A percentile compares a stretch with the other conserved stretches of the same genome.
Evolutionary conservation across 2,329 filamentous ascomycete species (phyloP).

Genomic region (Paecilomyces niveus): DNA sequence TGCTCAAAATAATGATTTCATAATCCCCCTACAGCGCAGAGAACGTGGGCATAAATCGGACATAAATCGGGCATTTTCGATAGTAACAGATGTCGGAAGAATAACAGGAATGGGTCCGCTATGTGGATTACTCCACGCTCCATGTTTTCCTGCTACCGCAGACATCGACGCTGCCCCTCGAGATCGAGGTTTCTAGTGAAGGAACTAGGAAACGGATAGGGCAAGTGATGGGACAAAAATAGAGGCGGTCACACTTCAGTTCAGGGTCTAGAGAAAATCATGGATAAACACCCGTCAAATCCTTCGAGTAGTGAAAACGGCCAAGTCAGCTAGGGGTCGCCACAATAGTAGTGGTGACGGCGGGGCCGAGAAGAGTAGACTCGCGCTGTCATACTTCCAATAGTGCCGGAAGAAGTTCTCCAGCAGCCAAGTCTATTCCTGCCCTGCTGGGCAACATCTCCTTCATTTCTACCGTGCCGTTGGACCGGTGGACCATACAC

Average conservation of each 20-base stretch:
- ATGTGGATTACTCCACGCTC: background rate
- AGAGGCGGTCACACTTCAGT: background rate
- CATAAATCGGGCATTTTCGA: background rate
- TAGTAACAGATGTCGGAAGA: background rate
- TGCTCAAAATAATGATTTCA: no score
- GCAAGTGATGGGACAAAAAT: background rate
- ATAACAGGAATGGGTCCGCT: background rate
- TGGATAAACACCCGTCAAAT: no score
- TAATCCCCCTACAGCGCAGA: background rate
- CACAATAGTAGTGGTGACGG: no score
- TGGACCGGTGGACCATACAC: background rate
- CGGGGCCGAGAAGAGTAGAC: no score
- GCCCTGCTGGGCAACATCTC: background rate
- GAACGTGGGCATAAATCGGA: background rate
- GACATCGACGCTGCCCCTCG: background rate
- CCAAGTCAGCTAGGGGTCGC: background rate
- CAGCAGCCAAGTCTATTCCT: background rate
- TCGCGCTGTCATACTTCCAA: background rate
- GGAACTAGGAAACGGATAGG: background rate
- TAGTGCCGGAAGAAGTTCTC: background rate
- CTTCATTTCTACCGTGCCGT: background rate
- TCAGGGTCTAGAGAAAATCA: no score
- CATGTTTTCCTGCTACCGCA: background rate
- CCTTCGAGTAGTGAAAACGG: background rate
- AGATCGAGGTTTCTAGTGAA: background rate